Evolutionary conservation across 768 basidiomycete species (phyloP), one percentile per base, ranked within the genome.

Genomic region (Hemileccinum impolitum): DNA sequence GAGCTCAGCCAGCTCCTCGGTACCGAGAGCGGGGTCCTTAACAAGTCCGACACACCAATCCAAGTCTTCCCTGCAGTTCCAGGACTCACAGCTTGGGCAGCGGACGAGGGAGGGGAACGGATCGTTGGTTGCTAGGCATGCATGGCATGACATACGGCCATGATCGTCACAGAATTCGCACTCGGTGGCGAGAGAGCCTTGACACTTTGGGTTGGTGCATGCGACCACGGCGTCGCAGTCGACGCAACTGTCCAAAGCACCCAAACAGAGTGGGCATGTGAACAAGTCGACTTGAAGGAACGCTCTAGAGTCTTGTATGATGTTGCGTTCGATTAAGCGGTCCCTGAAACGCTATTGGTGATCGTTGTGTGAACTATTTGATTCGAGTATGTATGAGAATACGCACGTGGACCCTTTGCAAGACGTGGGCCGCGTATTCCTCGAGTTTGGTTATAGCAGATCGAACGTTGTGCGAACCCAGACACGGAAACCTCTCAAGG

Each of bases 21-120:
- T 52, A 3, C 47, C 57, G 9, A 28, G 17, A 11, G 48, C 9
- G 9, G 51, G 60, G 3, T 53, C 18, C 28, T 25, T 4, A 43
- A 60, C 5, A 8, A 48, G 12, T 4, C 60, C 60, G 4, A 39
- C 19, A 32, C 60, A 62, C 60, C 60, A 59, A 1, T 39, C 6
- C 8, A 15, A 10, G 47, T 62, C 57, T 23, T 48, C 43, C 11
- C 31, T 45, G 10, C 57, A 62, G 37, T 45, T 36, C 51, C 56
- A 59, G 13, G 0, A 13, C 34, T 43, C 13, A 19, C 60, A 56
- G 3, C 0, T 8, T 25, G 47, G 23, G 15, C 54, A 63, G 21
- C 25, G 7, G 28, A 50, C 19, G 32, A 60, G 47, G 13, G 51
- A 9, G 18, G 54, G 18, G 7, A 46, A 12, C 7, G 28, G 26